phyloP scores from a whole-genome alignment of 2,329 filamentous ascomycete species.

The Neodidymelliopsis sp. region DNA sequence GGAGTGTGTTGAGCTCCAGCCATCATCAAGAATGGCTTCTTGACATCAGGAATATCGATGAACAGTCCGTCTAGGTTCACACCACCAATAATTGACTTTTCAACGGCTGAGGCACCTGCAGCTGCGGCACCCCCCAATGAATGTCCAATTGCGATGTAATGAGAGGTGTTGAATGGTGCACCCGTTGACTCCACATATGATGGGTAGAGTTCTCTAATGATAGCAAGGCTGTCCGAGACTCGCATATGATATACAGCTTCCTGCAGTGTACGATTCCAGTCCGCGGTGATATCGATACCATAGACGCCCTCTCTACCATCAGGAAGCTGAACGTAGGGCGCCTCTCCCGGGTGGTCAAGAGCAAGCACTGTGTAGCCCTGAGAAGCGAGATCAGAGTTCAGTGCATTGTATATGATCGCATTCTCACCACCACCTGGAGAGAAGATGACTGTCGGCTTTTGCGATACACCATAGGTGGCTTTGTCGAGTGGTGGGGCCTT shows the following conservation, averaged over 20 bases:
- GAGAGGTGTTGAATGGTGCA: constrained; percentile 23
- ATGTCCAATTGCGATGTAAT: constrained; percentile 27
- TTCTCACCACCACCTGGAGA: constrained; percentile 28
- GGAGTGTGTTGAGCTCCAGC: constrained; percentile 25
- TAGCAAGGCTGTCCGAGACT: constrained; percentile 22
- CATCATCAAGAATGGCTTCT: constrained; percentile 30
- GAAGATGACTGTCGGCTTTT: constrained; percentile 27
- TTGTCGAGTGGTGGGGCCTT: constrained; percentile 20
- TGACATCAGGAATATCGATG: constrained; percentile 23
- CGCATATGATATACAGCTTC: constrained; percentile 24
- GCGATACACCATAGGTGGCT: background rate
- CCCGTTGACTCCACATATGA: constrained; percentile 10
- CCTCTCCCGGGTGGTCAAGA: constrained; percentile 30
- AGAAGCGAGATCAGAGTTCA: constrained; percentile 25
- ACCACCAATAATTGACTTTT: constrained; percentile 22
- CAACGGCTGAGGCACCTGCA: constrained; percentile 12
- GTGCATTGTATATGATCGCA: constrained; percentile 18
- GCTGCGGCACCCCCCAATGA: constrained; percentile 31
- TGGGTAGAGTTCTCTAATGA: constrained; percentile 6
- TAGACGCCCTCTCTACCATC: constrained; percentile 12
- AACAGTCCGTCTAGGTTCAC: constrained; percentile 31
- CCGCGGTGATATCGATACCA: constrained; percentile 22
- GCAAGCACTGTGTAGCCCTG: constrained; percentile 27
- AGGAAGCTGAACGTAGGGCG: constrained; percentile 24
- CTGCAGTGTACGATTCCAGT: constrained; percentile 18